A percentile compares a stretch with the other conserved stretches of the same genome.
Evolutionary conservation across 2,329 filamentous ascomycete genomes (phyloP).

Genomic region (Nannizziopsis barbatae): DNA sequence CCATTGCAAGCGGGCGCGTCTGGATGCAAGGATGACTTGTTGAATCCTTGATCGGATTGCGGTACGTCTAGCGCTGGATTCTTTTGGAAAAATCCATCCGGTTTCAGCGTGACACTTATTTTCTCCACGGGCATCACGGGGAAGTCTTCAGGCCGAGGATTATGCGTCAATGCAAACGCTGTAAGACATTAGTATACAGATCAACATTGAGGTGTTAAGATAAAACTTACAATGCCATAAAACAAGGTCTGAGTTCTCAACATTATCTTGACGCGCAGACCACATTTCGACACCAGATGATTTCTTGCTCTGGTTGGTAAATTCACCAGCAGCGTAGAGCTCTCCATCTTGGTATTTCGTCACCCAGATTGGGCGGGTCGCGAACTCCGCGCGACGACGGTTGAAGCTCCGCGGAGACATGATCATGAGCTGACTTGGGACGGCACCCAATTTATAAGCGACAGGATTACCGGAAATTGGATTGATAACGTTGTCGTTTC

Average conservation of each 20-base stretch:
- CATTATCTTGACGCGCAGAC: slow-evolving; percentile 37
- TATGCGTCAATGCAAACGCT: slow-evolving; percentile 50
- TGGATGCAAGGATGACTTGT: slow-evolving; percentile 30
- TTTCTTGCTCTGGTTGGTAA: slow-evolving; percentile 47
- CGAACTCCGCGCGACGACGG: slow-evolving; percentile 43
- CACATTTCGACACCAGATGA: slow-evolving; percentile 45
- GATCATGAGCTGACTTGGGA: slow-evolving; percentile 49
- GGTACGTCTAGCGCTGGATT: slow-evolving; percentile 42
- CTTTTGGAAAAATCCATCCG: slow-evolving; percentile 43
- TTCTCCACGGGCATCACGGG: slow-evolving; percentile 56
- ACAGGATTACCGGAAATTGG: slow-evolving; percentile 44
- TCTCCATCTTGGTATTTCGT: slow-evolving; percentile 45
- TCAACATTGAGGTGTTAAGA: slow-evolving; percentile 24
- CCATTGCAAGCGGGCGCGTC: background rate
- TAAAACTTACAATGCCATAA: slow-evolving; percentile 30
- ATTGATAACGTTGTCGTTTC: slow-evolving; percentile 43
- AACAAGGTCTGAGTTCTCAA: slow-evolving; percentile 37
- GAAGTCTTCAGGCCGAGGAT: slow-evolving; percentile 55
- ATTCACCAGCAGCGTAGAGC: slow-evolving; percentile 44
- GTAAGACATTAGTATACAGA: slow-evolving; percentile 8
- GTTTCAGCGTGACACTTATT: slow-evolving; percentile 39
- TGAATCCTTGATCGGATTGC: slow-evolving; percentile 32
- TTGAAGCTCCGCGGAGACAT: slow-evolving; percentile 40
- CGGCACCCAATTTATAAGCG: slow-evolving; percentile 46
- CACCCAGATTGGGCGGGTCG: slow-evolving; percentile 46